Conservation (phyloP, 768 basidiomycete genomes). For the Melanogaster broomeanus region DNA sequence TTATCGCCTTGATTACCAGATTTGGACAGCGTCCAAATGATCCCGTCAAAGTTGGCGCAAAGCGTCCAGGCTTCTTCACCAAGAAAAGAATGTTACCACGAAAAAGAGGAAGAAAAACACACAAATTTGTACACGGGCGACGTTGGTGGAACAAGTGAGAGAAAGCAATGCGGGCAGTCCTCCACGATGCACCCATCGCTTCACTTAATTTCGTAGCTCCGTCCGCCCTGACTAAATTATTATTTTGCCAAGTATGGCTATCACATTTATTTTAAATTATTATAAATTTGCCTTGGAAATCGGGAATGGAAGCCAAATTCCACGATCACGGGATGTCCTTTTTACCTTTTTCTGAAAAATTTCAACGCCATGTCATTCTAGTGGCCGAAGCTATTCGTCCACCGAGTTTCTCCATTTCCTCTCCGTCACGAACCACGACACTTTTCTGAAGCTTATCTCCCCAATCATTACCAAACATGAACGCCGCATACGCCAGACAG, state of each 20-base stretch:
- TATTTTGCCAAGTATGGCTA: too few relatives aligned
- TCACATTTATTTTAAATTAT: too few relatives aligned
- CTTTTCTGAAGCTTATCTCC: neutral
- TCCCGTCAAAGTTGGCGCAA: too few relatives aligned
- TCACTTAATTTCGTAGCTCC: too few relatives aligned
- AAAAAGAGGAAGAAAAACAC: neutral
- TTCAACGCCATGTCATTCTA: neutral
- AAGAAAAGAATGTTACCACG: neutral
- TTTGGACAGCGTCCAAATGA: slow-evolving; percentile 1
- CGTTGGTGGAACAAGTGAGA: neutral
- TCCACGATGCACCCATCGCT: too few relatives aligned
- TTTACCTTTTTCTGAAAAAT: slow-evolving; percentile 6
- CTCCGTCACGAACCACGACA: slow-evolving; percentile 8
- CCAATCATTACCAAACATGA: slow-evolving; percentile 41
- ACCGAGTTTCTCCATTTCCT: neutral
- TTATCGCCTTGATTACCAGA: slow-evolving; percentile 1
- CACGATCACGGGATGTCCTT: slow-evolving; percentile 22
- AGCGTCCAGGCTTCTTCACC: neutral
- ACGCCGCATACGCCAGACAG: slow-evolving; percentile 50
- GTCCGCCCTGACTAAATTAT: too few relatives aligned
- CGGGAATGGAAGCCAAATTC: neutral
- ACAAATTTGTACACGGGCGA: neutral
- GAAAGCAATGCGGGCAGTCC: neutral
- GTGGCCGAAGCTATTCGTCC: neutral
- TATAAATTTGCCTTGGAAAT: neutral